These are phyloP conservation scores for Haplosporangium sp. DNA, from an alignment of 371 early-diverging fungal species.

Conservation along the genomic window DNA sequence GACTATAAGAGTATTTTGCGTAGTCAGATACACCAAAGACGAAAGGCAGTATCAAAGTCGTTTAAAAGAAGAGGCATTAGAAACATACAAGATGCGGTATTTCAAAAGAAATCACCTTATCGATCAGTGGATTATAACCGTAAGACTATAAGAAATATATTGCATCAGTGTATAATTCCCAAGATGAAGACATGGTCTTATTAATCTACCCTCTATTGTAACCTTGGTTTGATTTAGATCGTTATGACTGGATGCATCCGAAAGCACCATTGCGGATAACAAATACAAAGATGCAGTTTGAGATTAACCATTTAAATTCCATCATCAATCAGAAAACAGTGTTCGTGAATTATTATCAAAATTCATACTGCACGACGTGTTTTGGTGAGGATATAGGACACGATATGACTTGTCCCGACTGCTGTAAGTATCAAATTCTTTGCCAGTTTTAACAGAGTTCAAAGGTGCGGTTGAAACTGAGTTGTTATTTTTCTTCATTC, in stretches of 20 bases:
- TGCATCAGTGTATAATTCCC: too few relatives aligned
- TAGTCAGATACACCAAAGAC: neutral
- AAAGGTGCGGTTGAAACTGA: neutral
- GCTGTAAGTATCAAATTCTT: neutral
- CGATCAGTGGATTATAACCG: conserved; percentile 27
- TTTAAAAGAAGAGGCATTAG: neutral
- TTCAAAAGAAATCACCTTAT: neutral
- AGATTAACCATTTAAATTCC: neutral
- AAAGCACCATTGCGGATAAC: conserved; percentile 1
- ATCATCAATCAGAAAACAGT: neutral
- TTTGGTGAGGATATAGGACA: neutral
- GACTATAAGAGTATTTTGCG: conserved; percentile 2
- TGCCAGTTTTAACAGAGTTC: neutral
- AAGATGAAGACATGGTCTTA: too few relatives aligned
- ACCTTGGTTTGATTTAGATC: conserved; percentile 2
- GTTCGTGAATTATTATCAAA: neutral
- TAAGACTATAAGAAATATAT: conserved; percentile 2
- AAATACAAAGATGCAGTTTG: conserved; percentile 3
- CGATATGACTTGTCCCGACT: neutral
- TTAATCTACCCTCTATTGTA: neutral
- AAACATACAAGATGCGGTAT: neutral
- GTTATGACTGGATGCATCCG: conserved; percentile 35
- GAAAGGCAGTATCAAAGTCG: neutral
- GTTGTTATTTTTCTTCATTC: neutral
- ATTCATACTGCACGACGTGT: neutral